These are phyloP conservation scores for Neonectria neomacrospora DNA, from an alignment of 2,329 filamentous ascomycete species.

Conservation along the genomic window DNA sequence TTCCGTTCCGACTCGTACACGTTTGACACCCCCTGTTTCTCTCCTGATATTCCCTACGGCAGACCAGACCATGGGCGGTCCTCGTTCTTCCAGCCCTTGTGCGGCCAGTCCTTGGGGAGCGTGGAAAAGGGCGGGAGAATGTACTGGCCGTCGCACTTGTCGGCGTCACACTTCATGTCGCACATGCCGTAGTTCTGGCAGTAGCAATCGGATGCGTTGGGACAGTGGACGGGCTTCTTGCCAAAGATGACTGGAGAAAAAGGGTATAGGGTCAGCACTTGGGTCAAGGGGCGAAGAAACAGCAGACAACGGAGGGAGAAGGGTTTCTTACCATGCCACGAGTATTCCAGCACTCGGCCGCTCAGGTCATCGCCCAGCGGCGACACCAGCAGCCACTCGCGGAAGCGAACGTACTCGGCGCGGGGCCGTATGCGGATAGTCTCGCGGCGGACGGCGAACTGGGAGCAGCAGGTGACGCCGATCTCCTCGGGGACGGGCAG, in stretches of 20 bases:
- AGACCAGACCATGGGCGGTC: constrained; percentile 42
- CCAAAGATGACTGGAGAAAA: constrained; percentile 64
- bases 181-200: constrained; percentile 75
- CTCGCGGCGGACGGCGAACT: constrained; percentile 70
- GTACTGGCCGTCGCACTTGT: constrained; percentile 67
- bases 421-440: constrained; percentile 60
- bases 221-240: constrained; percentile 68
- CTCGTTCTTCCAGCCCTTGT: constrained; percentile 43
- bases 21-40: constrained; percentile 1
- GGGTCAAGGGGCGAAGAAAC: not conserved
- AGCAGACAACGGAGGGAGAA: not conserved
- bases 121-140: constrained; percentile 66
- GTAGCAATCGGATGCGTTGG: constrained; percentile 70
- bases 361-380: constrained; percentile 64
- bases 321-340: constrained; percentile 68
- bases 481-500: constrained; percentile 60
- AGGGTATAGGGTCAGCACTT: constrained; percentile 27
- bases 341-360: constrained; percentile 71
- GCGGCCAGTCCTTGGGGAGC: constrained; percentile 71
- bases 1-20: constrained; percentile 25
- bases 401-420: constrained; percentile 65
- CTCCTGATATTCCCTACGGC: constrained; percentile 26
- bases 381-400: constrained; percentile 70
- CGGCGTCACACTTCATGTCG: constrained; percentile 53
- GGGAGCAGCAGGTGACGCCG: constrained; percentile 71